Evolutionary conservation across 257 asterid species (phyloP), one percentile per base, ranked within the genome.

Genomic region (Solanum ossicruentum): DNA sequence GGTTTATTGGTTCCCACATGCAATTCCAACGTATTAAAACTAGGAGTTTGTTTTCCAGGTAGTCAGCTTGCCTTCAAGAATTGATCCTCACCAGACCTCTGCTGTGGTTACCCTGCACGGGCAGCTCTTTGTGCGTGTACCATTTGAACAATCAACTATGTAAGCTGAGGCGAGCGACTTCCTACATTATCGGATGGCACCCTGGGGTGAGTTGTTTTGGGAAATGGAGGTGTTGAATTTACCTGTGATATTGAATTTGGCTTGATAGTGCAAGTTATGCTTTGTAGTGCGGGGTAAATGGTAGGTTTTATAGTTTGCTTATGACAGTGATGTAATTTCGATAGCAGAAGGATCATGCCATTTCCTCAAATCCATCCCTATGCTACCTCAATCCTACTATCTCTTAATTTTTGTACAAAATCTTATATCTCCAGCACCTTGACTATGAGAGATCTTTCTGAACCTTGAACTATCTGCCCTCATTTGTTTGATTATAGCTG

Each of bases 51-150:
- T 41, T 85, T 82, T 69, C 60, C 96, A 95, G 98, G 98, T 95
- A 13, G 96, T 95, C 75, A 95, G 92, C 87, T 91, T 95, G 84
- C 98, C 98, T 20, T 90, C 97, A 84, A 92, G 95, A 88, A 95
- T 95, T n/a, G 98, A 95, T 88, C 98, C 98, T 83, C 97, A 93
- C 87, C 98, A 92, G 91, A 93, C 99, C 43, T 95, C 99, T 45
- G 99, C 98, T 32, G 98, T 95, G 86, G 98, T 94, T 86, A 95
- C 98, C 79, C 88, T 95, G 86, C 98, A 94, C 23, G 99, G 99
- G 65, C 98, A 94, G 92, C 91, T 95, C 84, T 95, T 95, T 78
- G 98, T 95, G 72, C 98, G 98, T 12, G 97, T 94, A 83, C 99
- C 99, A n/a, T 93, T 95, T 47, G 97, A 93, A 86, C 96, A 91